Evolutionary conservation across 495 filamentous ascomycete genomes (phyloP), one percentile per base, ranked within the genome.

Genomic region (Neurospora intermedia): DNA sequence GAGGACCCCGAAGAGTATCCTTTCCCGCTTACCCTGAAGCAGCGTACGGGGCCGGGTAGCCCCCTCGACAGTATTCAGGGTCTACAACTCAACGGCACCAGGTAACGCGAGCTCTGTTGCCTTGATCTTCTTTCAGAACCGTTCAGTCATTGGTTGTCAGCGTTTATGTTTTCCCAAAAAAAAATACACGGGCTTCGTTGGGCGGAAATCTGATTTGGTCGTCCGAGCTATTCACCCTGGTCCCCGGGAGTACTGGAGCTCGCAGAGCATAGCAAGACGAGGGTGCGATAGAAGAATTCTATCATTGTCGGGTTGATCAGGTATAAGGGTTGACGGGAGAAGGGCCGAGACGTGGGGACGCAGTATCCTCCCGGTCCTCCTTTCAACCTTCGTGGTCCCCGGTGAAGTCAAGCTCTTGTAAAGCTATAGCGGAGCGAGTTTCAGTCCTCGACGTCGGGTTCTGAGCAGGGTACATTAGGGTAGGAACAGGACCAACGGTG

Each of bases 1-100:
- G 96, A 99, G 82, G 93, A 97, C 73, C 89, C 92, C 6, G 96
- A 98, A 27, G 94, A 98, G 73, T 97, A 95, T 78, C 91, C 92
- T 40, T 97, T 96, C 86, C 94, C 95, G 31, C 87, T 98, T 42
- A 97, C 93, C 4, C 85, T 98, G 69, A 83, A 89, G 54, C 88
- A 87, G 80, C 80, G 81, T 40, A 73, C 80, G 2, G 82, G 79
- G 2, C 76, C 80, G 1, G 81, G 74, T 16, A 82, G 82, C 39
- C 82, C 83, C n/a, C 77, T 83, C 0, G 81, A 80, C 41, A 77
- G 77, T 23, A 72, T 79, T 16, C 81, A 82, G 18, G 54, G 54
- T 0, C 54, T 66, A 3, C 54, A 66, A 73, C 74, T 80, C n/a
- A 86, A 86, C 71, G 84, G 84, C 39, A 66, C 27, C 27, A 81